Conservation (phyloP, 1,284 basidiomycete genomes). For the Leucoagaricus sp. region DNA sequence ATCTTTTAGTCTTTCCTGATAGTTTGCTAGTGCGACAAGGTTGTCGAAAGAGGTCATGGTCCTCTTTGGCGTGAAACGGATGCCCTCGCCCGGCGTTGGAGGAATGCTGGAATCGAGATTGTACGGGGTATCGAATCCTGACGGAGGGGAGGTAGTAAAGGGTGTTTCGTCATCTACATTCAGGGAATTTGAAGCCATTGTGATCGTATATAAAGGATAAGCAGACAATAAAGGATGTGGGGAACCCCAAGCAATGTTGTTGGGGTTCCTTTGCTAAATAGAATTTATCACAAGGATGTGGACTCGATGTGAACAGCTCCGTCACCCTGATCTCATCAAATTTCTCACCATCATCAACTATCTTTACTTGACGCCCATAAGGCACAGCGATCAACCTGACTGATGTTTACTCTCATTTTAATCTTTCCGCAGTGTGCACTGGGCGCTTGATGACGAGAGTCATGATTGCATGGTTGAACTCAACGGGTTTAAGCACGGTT, state of each 20-base stretch:
- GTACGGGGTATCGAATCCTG: constrained; percentile 5
- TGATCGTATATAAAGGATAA: background rate
- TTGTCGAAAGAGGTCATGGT: constrained; percentile 79
- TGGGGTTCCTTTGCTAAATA: background rate
- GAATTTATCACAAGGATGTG: constrained; percentile 1
- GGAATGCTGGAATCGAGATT: constrained; percentile 10
- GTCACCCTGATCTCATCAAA: background rate
- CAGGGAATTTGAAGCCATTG: background rate
- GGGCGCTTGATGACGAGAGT: too few species aligned
- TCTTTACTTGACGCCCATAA: background rate
- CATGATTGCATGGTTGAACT: too few species aligned
- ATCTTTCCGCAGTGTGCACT: too few species aligned
- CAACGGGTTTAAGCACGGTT: too few species aligned
- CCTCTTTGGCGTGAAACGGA: constrained; percentile 49
- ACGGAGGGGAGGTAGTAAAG: background rate
- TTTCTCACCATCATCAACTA: background rate
- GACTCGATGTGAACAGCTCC: background rate
- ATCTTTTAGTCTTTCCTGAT: constrained; percentile 76
- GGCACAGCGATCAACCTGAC: too few species aligned
- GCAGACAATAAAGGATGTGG: background rate
- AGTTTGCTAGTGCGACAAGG: constrained; percentile 76
- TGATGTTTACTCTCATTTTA: too few species aligned
- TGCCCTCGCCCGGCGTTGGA: constrained; percentile 20
- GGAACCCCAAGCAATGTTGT: background rate
- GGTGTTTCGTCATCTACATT: constrained; percentile 2